Percentiles rank a stretch among this genome's conserved stretches.
Evolutionary conservation across 345 rosid genomes (phyloP).

Genomic region (Ceriops tagal): DNA sequence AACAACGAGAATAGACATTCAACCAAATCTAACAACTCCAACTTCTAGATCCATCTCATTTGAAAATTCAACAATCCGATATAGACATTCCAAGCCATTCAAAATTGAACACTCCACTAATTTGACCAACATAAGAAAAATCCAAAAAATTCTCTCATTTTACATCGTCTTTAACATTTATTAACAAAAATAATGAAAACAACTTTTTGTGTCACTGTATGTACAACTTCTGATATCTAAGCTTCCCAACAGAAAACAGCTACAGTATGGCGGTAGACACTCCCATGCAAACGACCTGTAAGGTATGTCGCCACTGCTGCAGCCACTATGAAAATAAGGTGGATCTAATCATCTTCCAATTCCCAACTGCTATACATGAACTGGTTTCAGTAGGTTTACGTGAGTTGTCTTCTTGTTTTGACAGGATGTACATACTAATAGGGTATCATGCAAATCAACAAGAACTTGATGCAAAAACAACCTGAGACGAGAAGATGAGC

Average conservation of each 20-base stretch:
- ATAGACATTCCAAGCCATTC: slow-evolving; percentile 29
- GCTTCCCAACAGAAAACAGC: slow-evolving; percentile 39
- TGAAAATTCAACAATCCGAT: not conserved
- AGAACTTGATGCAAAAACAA: slow-evolving; percentile 68
- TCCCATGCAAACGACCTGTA: slow-evolving; percentile 34
- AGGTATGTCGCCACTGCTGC: slow-evolving; percentile 46
- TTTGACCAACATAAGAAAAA: slow-evolving; percentile 18
- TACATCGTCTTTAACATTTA: slow-evolving; percentile 27
- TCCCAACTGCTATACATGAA: slow-evolving; percentile 38
- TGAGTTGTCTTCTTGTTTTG: slow-evolving; percentile 56
- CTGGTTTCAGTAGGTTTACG: slow-evolving; percentile 46
- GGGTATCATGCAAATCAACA: slow-evolving; percentile 47
- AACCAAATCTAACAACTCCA: slow-evolving; percentile 32
- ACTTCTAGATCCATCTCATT: slow-evolving; percentile 33
- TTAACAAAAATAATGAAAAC: slow-evolving; percentile 19
- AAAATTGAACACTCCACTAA: slow-evolving; percentile 17
- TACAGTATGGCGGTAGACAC: slow-evolving; percentile 42
- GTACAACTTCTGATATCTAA: slow-evolving; percentile 46
- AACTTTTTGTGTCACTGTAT: slow-evolving; percentile 22
- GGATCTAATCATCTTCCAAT: slow-evolving; percentile 44
- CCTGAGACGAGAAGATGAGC: slow-evolving; percentile 73
- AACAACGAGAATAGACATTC: slow-evolving; percentile 13
- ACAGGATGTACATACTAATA: slow-evolving; percentile 38
- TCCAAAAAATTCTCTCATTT: slow-evolving; percentile 24
- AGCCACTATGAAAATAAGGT: slow-evolving; percentile 46